Conservation (phyloP, 768 basidiomycete genomes). For the Leccinum sublutescens region DNA sequence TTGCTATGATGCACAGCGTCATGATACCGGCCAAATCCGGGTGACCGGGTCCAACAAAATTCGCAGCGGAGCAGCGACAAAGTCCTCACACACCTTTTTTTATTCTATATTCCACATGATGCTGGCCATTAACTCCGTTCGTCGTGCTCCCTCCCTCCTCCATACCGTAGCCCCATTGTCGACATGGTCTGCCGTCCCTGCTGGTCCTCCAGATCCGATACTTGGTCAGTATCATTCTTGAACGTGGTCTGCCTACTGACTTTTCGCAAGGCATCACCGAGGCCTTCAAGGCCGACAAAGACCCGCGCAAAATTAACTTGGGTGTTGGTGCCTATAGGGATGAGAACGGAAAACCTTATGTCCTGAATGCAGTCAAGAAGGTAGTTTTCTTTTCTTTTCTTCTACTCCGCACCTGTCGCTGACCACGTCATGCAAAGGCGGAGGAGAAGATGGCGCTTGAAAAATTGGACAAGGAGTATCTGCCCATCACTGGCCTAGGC, state of each 20-base stretch:
- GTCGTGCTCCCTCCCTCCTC: constrained; percentile 46
- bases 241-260: constrained; percentile 6
- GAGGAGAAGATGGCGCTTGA: constrained; percentile 67
- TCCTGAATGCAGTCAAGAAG: constrained; percentile 86
- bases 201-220: constrained; percentile 92
- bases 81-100: background rate
- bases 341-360: constrained; percentile 91
- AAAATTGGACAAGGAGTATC: constrained; percentile 89
- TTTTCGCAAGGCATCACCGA: constrained; percentile 74
- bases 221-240: constrained; percentile 54
- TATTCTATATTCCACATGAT: constrained; percentile 21
- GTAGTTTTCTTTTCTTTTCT: constrained; percentile 34
- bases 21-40: constrained; percentile 19
- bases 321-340: constrained; percentile 98
- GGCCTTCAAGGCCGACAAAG: constrained; percentile 94
- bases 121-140: constrained; percentile 45
- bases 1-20: background rate
- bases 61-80: background rate
- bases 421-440: constrained; percentile 46
- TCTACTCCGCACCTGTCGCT: background rate
- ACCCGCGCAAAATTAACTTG: constrained; percentile 92
- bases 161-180: constrained; percentile 49
- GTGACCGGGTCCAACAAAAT: background rate
- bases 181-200: constrained; percentile 78
- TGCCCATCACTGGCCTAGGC: constrained; percentile 89